These are phyloP conservation scores for Pseudopithomyces chartarum DNA, from an alignment of 2,329 filamentous ascomycete genomes.

Conservation along the genomic window DNA sequence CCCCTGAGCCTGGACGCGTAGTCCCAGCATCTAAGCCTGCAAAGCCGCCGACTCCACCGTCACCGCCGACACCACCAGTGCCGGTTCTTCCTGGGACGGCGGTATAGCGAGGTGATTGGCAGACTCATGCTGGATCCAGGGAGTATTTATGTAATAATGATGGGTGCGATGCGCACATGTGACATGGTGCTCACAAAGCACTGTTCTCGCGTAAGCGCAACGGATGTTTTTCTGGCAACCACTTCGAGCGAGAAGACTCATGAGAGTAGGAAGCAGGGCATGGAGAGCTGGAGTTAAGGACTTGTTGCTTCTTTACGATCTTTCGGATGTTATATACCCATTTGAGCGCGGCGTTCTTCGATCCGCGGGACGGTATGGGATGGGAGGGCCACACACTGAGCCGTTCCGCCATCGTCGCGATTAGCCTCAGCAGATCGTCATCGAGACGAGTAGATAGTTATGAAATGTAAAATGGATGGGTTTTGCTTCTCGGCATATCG, in stretches of 20 bases:
- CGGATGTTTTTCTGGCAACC: neutral
- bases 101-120: neutral
- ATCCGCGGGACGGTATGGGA: neutral
- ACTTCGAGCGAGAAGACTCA: neutral
- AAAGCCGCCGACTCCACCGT: neutral
- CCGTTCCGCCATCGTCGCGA: too few relatives aligned
- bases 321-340: constrained; percentile 8
- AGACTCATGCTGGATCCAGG: neutral
- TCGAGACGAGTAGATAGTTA: too few relatives aligned
- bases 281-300: neutral
- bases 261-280: neutral
- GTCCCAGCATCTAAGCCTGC: neutral
- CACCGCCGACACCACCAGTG: neutral
- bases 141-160: too few relatives aligned
- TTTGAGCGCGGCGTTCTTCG: neutral
- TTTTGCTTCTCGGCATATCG: too few relatives aligned
- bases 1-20: neutral
- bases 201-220: neutral
- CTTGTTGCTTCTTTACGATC: neutral
- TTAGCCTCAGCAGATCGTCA: too few relatives aligned
- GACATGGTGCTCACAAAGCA: too few relatives aligned
- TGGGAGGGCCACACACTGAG: neutral
- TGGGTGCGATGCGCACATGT: too few relatives aligned
- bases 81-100: neutral
- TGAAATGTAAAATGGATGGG: too few relatives aligned